Base-by-base conservation (phyloP, 768 basidiomycete genomes). In the Chalciporus piperatus region DNA sequence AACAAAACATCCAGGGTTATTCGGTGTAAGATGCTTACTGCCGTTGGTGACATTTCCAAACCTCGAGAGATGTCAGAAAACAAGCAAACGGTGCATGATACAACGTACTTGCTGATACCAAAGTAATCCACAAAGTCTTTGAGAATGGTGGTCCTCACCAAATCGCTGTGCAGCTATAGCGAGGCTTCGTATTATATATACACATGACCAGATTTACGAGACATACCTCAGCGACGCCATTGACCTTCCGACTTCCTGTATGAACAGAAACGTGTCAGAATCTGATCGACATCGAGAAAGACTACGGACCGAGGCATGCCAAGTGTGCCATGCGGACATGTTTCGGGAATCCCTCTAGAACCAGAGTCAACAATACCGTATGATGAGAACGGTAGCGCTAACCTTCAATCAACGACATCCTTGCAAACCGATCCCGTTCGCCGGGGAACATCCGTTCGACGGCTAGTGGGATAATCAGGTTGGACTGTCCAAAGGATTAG, bases 401-500 rank as follows among this genome's bases (percentile, higher is more conserved):
- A 82, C 89, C 92, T 75, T 98, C 89, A 55, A 98, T 95, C 61
- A 99, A 73, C 5, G 88, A 91, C 93, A 98, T 95, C 45, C 93
- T 77, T 16, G 76, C 75, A 35, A 98, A 75, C 48, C 83, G 78
- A 0, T 89, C 93, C 27, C 82, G 77, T 63, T 98, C 95, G 2
- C 83, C 85, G 1, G 97, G 97, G 80, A 83, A 98, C 71, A 85
- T 83, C 71, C 82, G 84, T 70, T 94, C 92, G 32, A 98, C 94
- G 37, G 85, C 89, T 83, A 23, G 45, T 20, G 28, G 7, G 14
- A 27, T 11, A 16, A 41, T 60, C 19, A 63, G 50, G 6, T 10
- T 19, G 41, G 42, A 2, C 12, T 22, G 22, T 22, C 22, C 22
- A 22, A 2, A 22, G 22, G 22, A 22, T 22, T 22, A 22, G 22